Evolutionary conservation across 1,139 yeast species (phyloP).

Genomic region (Eremothecium gossypii): DNA sequence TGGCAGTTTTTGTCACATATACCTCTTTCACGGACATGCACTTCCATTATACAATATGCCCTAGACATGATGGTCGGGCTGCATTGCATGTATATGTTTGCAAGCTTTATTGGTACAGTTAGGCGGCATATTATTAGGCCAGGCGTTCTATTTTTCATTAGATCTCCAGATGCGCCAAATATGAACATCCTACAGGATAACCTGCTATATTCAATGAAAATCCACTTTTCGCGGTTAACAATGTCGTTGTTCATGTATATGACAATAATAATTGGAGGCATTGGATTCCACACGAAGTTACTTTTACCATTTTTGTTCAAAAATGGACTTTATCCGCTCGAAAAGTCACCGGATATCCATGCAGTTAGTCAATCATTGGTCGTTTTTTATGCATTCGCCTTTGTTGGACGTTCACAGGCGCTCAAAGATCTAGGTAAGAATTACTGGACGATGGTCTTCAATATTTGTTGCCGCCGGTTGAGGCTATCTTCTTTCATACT

Average conservation of each 20-base stretch:
- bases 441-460: slow-evolving; percentile 60
- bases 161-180: slow-evolving; percentile 92
- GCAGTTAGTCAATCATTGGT: neutral
- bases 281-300: slow-evolving; percentile 49
- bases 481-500: slow-evolving; percentile 74
- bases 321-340: slow-evolving; percentile 19
- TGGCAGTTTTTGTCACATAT: slow-evolving; percentile 18
- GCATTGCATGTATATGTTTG: slow-evolving; percentile 79
- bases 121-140: slow-evolving; percentile 66
- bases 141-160: slow-evolving; percentile 82
- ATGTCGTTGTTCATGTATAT: slow-evolving; percentile 73
- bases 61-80: slow-evolving; percentile 16
- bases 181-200: slow-evolving; percentile 86
- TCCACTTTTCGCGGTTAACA: slow-evolving; percentile 66
- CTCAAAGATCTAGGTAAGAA: slow-evolving; percentile 33
- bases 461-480: slow-evolving; percentile 44
- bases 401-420: slow-evolving; percentile 13
- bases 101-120: slow-evolving; percentile 78
- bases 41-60: slow-evolving; percentile 12
- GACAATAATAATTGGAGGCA: slow-evolving; percentile 60
- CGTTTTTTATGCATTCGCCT: slow-evolving; percentile 9
- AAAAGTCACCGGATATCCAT: neutral
- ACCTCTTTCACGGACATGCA: neutral
- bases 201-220: slow-evolving; percentile 58
- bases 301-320: slow-evolving; percentile 27